phyloP scores from a whole-genome alignment of 371 early-diverging fungal genomes.

The Apophysomyces variabilis region DNA sequence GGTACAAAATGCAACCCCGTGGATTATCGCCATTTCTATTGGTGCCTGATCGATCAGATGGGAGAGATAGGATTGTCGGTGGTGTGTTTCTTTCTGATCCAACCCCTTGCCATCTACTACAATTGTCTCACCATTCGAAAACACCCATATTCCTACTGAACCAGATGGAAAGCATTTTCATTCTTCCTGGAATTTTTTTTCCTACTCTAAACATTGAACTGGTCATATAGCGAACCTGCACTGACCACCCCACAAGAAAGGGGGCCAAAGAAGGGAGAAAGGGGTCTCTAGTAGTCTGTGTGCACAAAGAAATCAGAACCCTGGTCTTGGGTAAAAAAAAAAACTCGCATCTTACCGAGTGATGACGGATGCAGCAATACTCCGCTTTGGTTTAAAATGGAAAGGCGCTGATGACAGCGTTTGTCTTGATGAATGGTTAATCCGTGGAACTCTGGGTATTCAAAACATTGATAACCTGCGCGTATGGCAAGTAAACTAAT shows the following conservation, averaged over 20 bases:
- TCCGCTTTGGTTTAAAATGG: slow-evolving; percentile 21
- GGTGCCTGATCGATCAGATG: slow-evolving; percentile 11
- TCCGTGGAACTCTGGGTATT: slow-evolving; percentile 57
- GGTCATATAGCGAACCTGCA: not conserved
- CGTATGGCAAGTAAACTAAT: slow-evolving; percentile 47
- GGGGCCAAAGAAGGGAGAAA: not conserved
- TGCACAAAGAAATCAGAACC: slow-evolving; percentile 7
- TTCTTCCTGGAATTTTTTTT: not conserved
- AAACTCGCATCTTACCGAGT: slow-evolving; percentile 22
- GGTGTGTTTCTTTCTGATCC: slow-evolving; percentile 9
- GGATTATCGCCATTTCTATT: slow-evolving; percentile 4
- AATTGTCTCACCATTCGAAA: not conserved
- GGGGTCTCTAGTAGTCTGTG: not conserved
- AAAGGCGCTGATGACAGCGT: slow-evolving; percentile 42
- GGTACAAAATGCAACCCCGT: slow-evolving; percentile 8
- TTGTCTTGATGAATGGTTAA: slow-evolving; percentile 60
- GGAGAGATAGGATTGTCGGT: not conserved
- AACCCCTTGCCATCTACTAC: not conserved
- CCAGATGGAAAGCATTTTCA: not conserved
- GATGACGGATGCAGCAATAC: slow-evolving; percentile 33
- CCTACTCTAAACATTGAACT: not conserved
- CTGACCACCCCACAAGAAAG: not conserved
- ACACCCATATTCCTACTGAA: not conserved
- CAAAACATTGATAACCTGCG: slow-evolving; percentile 35
- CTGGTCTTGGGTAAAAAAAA: not conserved